Evolutionary conservation across 1,139 yeast genomes (phyloP), one percentile per base, ranked within the genome.

Genomic region (Diutina catenulata): DNA sequence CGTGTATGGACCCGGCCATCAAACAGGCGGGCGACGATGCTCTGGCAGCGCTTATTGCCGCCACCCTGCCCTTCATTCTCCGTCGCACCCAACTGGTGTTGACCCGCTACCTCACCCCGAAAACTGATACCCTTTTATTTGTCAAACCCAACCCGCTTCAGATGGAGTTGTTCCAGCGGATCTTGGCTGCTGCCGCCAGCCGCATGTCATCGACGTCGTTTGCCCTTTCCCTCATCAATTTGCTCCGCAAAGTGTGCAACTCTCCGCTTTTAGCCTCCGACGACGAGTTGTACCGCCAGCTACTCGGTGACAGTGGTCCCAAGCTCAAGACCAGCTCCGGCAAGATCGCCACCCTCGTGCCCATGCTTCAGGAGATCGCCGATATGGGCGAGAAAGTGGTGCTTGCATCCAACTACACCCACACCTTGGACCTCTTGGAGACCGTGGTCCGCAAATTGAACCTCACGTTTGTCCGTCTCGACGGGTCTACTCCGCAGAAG

Each of bases 381-480:
- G 45, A 47, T 5, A 48, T 50, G 10, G 61, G 69, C 11, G 94
- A 91, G 50, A 91, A 88, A 52, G 74, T 82, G 3, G 95, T 91
- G 0, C 59, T 91, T 24, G 83, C 88, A 2, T 88, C 97, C 0
- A 88, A 91, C 43, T 91, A 78, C 43, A 91, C 97, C 0, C 81
- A 84, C 50, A 87, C 95, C 0, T 62, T 91, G 37, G 95, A 91
- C 52, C 57, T 91, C 4, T 59, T 91, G 21, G 86, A 84, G 50
- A 57, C 59, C 7, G 51, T 81, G 10, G 53, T 87, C 36, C 59
- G 57, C 5, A 69, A 71, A 21, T 52, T 74, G 27, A 68, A 70
- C 38, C 51, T 80, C 44, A 53, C 70, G 0, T 79, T 65, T 49
- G 55, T 70, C 10, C 63, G 98, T 37, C 59, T 91, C 8, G 98